Evolutionary conservation across 108 stramenopile genomes (phyloP), one percentile per base, ranked within the genome.

Genomic region (Chaetoceros tenuissimus): DNA sequence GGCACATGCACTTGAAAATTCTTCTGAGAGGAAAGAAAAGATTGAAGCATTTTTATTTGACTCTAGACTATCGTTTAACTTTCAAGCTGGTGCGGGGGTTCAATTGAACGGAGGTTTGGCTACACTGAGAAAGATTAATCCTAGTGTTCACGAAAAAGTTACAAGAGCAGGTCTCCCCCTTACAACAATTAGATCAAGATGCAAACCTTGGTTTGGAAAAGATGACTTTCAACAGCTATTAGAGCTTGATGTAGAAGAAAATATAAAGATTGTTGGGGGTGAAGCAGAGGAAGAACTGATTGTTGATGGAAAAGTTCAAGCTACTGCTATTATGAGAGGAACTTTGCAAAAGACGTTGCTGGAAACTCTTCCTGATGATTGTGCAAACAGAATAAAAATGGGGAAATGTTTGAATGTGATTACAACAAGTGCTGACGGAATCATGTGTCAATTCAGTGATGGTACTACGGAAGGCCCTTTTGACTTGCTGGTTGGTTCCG

Each of bases 401-500:
- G 68, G 49, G 8, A 86, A 82, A 45, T 64, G 48, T 13, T 54
- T 90, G 31, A 24, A 31, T 8, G 75, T 61, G 52, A 69, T 69
- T 54, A 40, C 16, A 5, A 53, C 34, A 20, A 52, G 49, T 3
- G 57, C 60, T 16, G 48, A 52, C 34, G 83, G 81, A 28, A 75
- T 75, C 2, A 29, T 49, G 5, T 80, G 74, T 49, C 58, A 67
- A 20, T 90, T 90, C 59, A 44, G 52, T 10, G 87, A 89, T 66
- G 88, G 79, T 3, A 57, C 60, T 28, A 58, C 13, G 0, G n/a
- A 53, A 1, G 89, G 80, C 19, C 77, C 75, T 1, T 93, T 83
- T 65, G 91, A 93, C 53, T 29, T 89, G 22, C 78, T 93, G 7
- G 64, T 85, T 31, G 92, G 92, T 47, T 85, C 84, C 62, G 92